A percentile compares a stretch with the other conserved stretches of the same genome.
These are phyloP conservation scores for Umbilicus rupestris DNA, from an alignment of 164 flowering plant species.

Conservation along the genomic window DNA sequence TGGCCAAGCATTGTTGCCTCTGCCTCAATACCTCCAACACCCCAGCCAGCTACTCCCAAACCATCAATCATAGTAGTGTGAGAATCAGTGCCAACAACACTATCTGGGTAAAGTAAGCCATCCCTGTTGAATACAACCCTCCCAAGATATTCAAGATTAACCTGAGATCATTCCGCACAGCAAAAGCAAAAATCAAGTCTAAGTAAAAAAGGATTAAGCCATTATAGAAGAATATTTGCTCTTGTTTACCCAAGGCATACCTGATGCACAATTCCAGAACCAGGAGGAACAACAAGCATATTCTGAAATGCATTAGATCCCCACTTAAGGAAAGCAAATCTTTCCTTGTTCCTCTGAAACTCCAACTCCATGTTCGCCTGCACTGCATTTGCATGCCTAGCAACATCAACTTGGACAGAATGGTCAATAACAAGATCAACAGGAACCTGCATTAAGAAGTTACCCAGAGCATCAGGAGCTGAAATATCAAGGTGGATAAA, in stretches of 20 bases:
- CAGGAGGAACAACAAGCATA: conserved; percentile 98
- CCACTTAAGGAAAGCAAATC: conserved; percentile 90
- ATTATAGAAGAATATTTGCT: not conserved
- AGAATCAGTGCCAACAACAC: conserved; percentile 96
- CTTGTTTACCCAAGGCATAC: conserved; percentile 21
- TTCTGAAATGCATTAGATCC: conserved; percentile 80
- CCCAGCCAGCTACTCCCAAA: conserved; percentile 97
- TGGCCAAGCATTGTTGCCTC: conserved; percentile 99
- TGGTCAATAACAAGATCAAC: conserved; percentile 96
- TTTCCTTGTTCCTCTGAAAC: conserved; percentile 82
- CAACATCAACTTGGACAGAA: conserved; percentile 92
- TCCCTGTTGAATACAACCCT: conserved; percentile 80
- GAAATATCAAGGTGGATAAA: not conserved
- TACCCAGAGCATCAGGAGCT: not conserved
- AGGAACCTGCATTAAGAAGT: conserved; percentile 54
- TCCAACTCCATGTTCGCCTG: conserved; percentile 90
- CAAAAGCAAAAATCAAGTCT: conserved; percentile 4
- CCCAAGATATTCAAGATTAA: conserved; percentile 86
- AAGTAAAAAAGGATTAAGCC: not conserved
- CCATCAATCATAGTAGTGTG: conserved; percentile 99
- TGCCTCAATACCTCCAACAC: conserved; percentile 97
- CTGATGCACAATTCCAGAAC: conserved; percentile 95
- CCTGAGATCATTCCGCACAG: conserved; percentile 31
- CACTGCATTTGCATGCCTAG: conserved; percentile 84
- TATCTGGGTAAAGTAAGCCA: conserved; percentile 85